Percentiles rank a stretch among this genome's conserved stretches.
Conservation (phyloP, 306 rosid species). For the Crataegus laevigata region DNA sequence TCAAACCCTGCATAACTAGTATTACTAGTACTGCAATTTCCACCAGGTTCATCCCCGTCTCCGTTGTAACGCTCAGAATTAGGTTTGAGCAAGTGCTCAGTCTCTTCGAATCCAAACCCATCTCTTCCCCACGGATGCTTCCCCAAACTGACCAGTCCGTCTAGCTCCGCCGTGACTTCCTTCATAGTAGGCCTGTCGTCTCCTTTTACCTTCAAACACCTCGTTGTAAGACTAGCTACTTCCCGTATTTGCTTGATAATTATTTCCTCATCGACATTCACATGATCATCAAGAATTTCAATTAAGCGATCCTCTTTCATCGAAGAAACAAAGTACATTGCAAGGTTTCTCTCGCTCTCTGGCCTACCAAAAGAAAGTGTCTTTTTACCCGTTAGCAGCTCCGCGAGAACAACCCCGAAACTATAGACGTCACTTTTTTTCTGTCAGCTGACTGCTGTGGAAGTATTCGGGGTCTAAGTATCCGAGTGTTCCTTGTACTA, state of each 20-base stretch:
- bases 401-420: not conserved
- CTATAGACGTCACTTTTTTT: slow-evolving; percentile 6
- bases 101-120: not conserved
- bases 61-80: not conserved
- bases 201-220: slow-evolving; percentile 8
- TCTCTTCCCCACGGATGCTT: slow-evolving; percentile 8
- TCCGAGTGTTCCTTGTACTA: slow-evolving; percentile 17
- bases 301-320: not conserved
- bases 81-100: not conserved
- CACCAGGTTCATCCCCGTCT: not conserved
- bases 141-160: not conserved
- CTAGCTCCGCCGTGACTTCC: slow-evolving; percentile 17
- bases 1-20: not conserved
- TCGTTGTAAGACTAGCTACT: not conserved
- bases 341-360: not conserved
- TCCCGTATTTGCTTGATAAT: not conserved
- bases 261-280: not conserved
- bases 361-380: not conserved
- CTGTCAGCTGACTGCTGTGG: not conserved
- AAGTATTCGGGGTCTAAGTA: slow-evolving; percentile 11
- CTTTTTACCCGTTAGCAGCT: not conserved
- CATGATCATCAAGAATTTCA: not conserved
- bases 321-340: not conserved
- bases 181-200: slow-evolving; percentile 20
- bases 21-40: not conserved